Base-by-base conservation (phyloP, 768 basidiomycete genomes). In the Amanita fuliginea region DNA sequence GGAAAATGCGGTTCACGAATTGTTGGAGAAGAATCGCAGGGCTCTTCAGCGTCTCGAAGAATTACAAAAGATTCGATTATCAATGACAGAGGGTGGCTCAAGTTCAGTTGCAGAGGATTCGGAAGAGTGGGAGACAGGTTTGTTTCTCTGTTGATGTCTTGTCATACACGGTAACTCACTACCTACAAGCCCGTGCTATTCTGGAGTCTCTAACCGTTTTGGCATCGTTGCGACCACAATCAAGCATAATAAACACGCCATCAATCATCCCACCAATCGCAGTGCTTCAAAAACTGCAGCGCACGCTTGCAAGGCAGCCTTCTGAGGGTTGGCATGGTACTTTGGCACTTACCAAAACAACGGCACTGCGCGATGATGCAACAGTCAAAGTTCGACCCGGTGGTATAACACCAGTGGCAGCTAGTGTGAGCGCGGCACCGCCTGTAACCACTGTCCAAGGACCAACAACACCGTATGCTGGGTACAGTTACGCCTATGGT, bases 81-180 rank as follows among this genome's bases (percentile, higher is more conserved):
- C 68, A 13, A 63, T 64, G 9, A 71, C 71, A 19, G 71, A 69
- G 11, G 71, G 68, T 34, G 74, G 68, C 7, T 60, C 61, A 30
- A 69, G 68, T 47, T 51, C 53, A 9, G 78, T 79, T 3, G 74
- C 80, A 59, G 75, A 80, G 59, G 83, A 73, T 30, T 83, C 84
- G 9, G 87, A 89, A 62, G 88, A 92, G 61, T 88, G 83, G 83
- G 81, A 86, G 55, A 77, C 76, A 53, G 89, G 88, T 89, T 63
- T 49, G 22, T 37, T 49, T 30, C 44, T 41, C 46, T 32, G 36
- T 36, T 47, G 52, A 53, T 47, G 21, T 45, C 10, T 16, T 41
- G 49, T 43, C 33, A 26, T 24, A 40, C 33, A 55, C 51, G 32
- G 32, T 46, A 53, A 33, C 49, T 47, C 52, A 36, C 53, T 45